phyloP scores from a whole-genome alignment of 306 rosid genomes.

The Albizia julibrissin region DNA sequence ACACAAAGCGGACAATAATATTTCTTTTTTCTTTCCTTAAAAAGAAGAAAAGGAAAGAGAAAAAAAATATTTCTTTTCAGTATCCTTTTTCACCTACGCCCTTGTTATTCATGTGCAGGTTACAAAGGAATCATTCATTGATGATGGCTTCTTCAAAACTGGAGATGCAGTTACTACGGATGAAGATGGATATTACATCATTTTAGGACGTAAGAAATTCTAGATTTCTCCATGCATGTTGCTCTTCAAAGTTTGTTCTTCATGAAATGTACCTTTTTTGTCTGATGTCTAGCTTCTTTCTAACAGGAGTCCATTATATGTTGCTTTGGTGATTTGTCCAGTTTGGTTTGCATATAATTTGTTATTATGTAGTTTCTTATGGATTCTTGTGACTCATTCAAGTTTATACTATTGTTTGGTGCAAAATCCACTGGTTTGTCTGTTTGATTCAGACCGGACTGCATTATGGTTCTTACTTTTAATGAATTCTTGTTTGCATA shows the following conservation, averaged over 20 bases:
- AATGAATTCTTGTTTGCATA: background rate
- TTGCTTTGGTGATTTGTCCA: background rate
- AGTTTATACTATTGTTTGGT: background rate
- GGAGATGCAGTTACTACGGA: conserved; percentile 88
- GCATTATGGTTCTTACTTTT: background rate
- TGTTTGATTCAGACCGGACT: background rate
- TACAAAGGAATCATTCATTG: conserved; percentile 73
- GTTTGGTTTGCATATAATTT: background rate
- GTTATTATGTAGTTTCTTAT: background rate
- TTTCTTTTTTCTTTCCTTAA: background rate
- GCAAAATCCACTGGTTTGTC: background rate
- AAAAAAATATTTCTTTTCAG: background rate
- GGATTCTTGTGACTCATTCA: background rate
- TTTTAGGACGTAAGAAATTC: conserved; percentile 83
- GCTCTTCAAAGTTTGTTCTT: background rate
- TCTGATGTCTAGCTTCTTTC: background rate
- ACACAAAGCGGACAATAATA: background rate
- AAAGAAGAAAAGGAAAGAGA: background rate
- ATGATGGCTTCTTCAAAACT: conserved; percentile 89
- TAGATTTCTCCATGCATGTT: conserved; percentile 23
- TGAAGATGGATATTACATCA: conserved; percentile 80
- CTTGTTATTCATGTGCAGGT: conserved; percentile 46
- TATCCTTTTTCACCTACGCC: conserved; percentile 2
- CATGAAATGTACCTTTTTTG: background rate
- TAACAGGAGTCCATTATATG: background rate